These are phyloP conservation scores for Solanum lignicaule DNA, from an alignment of 257 asterid species.

Conservation along the genomic window DNA sequence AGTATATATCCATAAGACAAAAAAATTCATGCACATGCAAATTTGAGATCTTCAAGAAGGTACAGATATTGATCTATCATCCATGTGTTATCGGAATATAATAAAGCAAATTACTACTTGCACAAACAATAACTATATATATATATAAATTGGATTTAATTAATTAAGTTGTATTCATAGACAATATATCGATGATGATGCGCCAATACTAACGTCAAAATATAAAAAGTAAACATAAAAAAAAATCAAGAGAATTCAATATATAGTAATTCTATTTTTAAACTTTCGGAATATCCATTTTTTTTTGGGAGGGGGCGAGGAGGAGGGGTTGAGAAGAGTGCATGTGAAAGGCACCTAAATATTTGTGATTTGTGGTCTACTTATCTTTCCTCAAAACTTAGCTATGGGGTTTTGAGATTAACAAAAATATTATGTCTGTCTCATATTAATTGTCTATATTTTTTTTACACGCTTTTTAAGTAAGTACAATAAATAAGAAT, in stretches of 20 bases:
- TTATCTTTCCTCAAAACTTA: background rate
- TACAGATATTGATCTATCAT: background rate
- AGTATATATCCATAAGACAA: background rate
- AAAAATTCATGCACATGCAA: background rate
- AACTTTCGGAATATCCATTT: too few relatives aligned
- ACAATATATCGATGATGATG: background rate
- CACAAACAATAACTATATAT: background rate
- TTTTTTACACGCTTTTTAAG: too few relatives aligned
- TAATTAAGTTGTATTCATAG: background rate
- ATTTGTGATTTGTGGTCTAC: background rate
- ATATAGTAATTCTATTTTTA: background rate
- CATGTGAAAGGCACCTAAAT: constrained; percentile 3
- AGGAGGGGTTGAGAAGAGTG: background rate
- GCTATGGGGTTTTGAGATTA: background rate
- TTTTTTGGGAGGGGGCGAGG: too few relatives aligned
- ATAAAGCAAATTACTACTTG: background rate
- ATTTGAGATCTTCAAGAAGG: background rate
- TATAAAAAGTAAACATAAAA: background rate
- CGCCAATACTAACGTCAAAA: background rate
- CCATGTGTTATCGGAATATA: background rate
- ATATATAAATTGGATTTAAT: background rate
- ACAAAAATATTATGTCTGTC: too few relatives aligned
- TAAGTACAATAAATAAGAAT: too few relatives aligned
- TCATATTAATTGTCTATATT: too few relatives aligned
- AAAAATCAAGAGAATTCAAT: too few relatives aligned